Conservation (phyloP, 2,329 filamentous ascomycete genomes). For the Colletotrichum tabaci region DNA sequence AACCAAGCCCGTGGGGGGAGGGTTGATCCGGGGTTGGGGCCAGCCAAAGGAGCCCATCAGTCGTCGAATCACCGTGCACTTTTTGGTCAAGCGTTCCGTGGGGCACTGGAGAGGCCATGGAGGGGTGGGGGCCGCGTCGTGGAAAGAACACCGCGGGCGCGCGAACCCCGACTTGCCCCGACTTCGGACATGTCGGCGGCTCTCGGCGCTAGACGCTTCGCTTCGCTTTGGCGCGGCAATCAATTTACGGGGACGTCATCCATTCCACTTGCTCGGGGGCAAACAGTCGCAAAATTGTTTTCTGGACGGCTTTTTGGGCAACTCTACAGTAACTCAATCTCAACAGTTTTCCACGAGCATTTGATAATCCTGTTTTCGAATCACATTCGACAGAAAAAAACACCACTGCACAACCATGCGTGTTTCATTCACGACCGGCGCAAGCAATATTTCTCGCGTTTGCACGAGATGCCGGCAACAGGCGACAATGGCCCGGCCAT, state of each 20-base stretch:
- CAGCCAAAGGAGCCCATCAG: constrained; percentile 12
- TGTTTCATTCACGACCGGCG: constrained; percentile 45
- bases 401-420: constrained; percentile 46
- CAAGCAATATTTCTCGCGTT: constrained; percentile 50
- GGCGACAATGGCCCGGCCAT: constrained; percentile 43
- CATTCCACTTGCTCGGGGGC: constrained; percentile 3
- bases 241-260: constrained; percentile 40
- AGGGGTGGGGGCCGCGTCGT: background rate
- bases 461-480: constrained; percentile 53
- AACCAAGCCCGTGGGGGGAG: constrained; percentile 28
- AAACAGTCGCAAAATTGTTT: constrained; percentile 22
- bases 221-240: constrained; percentile 39
- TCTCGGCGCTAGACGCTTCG: constrained; percentile 37
- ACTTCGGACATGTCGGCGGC: constrained; percentile 38
- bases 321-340: constrained; percentile 3
- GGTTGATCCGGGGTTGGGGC: constrained; percentile 35
- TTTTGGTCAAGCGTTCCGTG: constrained; percentile 37
- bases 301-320: constrained; percentile 5
- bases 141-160: constrained; percentile 33
- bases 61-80: constrained; percentile 36
- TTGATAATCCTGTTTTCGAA: background rate
- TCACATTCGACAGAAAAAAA: no score
- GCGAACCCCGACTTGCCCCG: constrained; percentile 23
- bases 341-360: background rate
- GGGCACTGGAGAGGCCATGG: background rate